phyloP scores from a whole-genome alignment of 1,284 basidiomycete species.

The Pseudozyma flocculosa region DNA sequence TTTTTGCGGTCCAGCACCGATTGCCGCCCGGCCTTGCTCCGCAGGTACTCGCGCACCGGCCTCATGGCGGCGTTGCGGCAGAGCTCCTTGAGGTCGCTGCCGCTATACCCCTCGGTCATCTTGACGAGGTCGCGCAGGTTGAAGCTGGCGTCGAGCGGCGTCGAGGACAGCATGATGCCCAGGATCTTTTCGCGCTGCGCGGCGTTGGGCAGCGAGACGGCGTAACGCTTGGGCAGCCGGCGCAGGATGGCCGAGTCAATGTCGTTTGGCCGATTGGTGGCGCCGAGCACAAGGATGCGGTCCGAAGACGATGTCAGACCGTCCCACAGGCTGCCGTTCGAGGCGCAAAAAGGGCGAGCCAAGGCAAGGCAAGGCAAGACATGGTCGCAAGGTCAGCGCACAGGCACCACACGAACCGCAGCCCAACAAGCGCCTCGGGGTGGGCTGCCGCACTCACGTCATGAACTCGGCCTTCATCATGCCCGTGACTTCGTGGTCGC shows the following conservation, averaged over 20 bases:
- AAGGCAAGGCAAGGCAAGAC: neutral
- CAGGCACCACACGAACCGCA: too few relatives aligned
- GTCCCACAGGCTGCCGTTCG: constrained; percentile 78
- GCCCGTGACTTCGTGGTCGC: constrained; percentile 94
- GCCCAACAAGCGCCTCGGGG: too few relatives aligned
- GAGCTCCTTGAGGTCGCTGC: constrained; percentile 90
- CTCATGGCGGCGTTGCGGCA: constrained; percentile 69
- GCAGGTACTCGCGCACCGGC: constrained; percentile 55
- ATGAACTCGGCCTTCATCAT: constrained; percentile 99
- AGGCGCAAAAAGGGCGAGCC: constrained; percentile 12
- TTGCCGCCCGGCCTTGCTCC: constrained; percentile 44
- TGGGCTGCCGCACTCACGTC: constrained; percentile 81
- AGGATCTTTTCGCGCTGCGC: constrained; percentile 87
- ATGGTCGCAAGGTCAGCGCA: too few relatives aligned
- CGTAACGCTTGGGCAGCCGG: constrained; percentile 97
- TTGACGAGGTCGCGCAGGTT: constrained; percentile 70
- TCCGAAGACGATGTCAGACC: constrained; percentile 78
- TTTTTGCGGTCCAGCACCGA: constrained; percentile 25
- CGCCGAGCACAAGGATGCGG: constrained; percentile 89
- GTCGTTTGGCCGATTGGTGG: constrained; percentile 91
- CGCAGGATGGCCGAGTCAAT: constrained; percentile 94
- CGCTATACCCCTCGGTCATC: constrained; percentile 76
- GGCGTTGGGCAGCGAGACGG: constrained; percentile 76
- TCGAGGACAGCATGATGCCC: constrained; percentile 66
- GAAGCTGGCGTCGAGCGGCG: constrained; percentile 67